A percentile compares a stretch with the other conserved stretches of the same genome.
These are phyloP conservation scores for Salisapilia sapeloensis DNA, from an alignment of 352 stramenopile genomes.

Conservation along the genomic window DNA sequence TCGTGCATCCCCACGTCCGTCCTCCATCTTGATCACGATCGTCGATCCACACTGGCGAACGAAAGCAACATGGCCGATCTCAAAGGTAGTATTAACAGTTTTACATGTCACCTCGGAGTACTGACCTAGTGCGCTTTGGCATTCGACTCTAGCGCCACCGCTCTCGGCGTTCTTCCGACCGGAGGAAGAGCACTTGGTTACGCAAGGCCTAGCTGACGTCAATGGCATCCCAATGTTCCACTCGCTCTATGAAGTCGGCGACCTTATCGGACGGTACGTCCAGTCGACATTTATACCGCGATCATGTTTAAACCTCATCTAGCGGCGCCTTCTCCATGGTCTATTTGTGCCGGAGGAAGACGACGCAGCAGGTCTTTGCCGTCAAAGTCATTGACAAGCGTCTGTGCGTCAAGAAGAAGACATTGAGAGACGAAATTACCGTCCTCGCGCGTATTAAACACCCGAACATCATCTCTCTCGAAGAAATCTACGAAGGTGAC, in stretches of 20 bases:
- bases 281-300: neutral
- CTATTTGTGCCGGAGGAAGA: constrained; percentile 66
- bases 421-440: constrained; percentile 73
- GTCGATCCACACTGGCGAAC: too few relatives aligned
- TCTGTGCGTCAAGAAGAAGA: constrained; percentile 77
- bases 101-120: too few relatives aligned
- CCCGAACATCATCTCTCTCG: constrained; percentile 76
- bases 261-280: constrained; percentile 52
- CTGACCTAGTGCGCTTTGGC: too few relatives aligned
- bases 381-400: constrained; percentile 83
- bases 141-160: constrained; percentile 56
- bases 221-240: constrained; percentile 76
- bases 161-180: constrained; percentile 81
- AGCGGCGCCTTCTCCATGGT: constrained; percentile 72
- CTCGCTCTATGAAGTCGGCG: constrained; percentile 76
- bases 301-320: neutral
- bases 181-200: constrained; percentile 70
- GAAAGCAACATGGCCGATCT: too few relatives aligned
- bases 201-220: constrained; percentile 66
- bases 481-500: constrained; percentile 77
- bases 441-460: constrained; percentile 74
- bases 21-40: too few relatives aligned
- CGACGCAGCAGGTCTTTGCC: constrained; percentile 64
- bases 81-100: too few relatives aligned
- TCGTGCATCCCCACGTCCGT: too few relatives aligned